Conservation (phyloP, 768 basidiomycete species). For the Tylopilus subfusipes region DNA sequence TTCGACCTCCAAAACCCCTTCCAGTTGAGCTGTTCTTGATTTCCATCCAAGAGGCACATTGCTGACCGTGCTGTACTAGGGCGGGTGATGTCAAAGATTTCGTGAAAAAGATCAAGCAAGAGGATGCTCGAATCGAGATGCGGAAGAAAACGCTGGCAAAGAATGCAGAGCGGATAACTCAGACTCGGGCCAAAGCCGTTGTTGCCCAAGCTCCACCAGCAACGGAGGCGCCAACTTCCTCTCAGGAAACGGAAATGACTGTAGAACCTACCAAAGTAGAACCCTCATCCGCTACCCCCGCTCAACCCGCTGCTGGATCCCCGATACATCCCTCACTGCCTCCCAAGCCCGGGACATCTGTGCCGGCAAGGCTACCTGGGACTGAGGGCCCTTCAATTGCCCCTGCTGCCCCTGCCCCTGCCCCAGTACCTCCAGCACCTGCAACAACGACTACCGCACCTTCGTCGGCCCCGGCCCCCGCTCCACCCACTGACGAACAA, state of each 20-base stretch:
- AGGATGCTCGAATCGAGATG: constrained; percentile 59
- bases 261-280: constrained; percentile 24
- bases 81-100: constrained; percentile 75
- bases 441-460: constrained; percentile 17
- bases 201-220: constrained; percentile 18
- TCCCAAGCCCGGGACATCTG: constrained; percentile 56
- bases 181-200: constrained; percentile 43
- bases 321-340: constrained; percentile 69
- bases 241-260: constrained; percentile 21
- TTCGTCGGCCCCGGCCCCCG: constrained; percentile 22
- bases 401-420: constrained; percentile 6
- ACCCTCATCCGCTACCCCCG: neutral
- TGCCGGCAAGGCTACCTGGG: constrained; percentile 30
- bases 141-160: constrained; percentile 40
- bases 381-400: constrained; percentile 32
- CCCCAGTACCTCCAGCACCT: constrained; percentile 7
- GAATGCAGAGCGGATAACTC: constrained; percentile 36
- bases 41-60: neutral
- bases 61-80: constrained; percentile 33
- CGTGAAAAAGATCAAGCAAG: constrained; percentile 63
- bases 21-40: constrained; percentile 46
- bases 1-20: constrained; percentile 61
- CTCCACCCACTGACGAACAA: constrained; percentile 43
- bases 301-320: constrained; percentile 30
- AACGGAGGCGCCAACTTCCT: constrained; percentile 17